These are phyloP conservation scores for Mucor circinelloides DNA, from an alignment of 371 early-diverging fungal genomes.

Conservation along the genomic window DNA sequence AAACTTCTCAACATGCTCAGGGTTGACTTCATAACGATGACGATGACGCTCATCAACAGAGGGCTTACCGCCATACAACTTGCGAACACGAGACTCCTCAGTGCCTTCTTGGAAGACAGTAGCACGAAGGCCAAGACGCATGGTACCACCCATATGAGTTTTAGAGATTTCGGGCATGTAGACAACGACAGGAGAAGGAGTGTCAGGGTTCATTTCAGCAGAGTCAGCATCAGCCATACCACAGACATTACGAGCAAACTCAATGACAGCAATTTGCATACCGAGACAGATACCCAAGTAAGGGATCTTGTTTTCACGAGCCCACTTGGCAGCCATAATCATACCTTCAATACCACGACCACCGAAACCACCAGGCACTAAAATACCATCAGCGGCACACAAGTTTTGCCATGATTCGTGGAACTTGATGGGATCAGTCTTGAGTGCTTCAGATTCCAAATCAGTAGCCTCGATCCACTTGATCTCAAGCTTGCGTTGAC, in stretches of 20 bases:
- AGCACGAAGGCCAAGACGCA: constrained; percentile 92
- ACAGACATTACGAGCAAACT: constrained; percentile 96
- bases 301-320: constrained; percentile 96
- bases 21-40: constrained; percentile 99
- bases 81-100: constrained; percentile 58
- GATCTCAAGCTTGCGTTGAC: constrained; percentile 82
- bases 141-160: constrained; percentile 94
- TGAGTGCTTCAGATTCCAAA: constrained; percentile 76
- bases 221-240: constrained; percentile 85
- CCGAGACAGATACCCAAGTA: constrained; percentile 99
- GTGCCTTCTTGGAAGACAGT: constrained; percentile 80
- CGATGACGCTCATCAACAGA: constrained; percentile 94
- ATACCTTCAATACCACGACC: constrained; percentile 97
- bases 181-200: constrained; percentile 80
- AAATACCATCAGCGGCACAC: constrained; percentile 90
- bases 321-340: constrained; percentile 95
- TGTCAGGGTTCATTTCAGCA: constrained; percentile 80
- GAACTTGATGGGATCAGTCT: constrained; percentile 84
- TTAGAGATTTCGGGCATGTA: constrained; percentile 97
- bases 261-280: constrained; percentile 98
- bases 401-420: constrained; percentile 92
- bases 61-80: constrained; percentile 71
- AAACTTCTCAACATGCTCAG: constrained; percentile 72
- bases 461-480: constrained; percentile 96
- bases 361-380: constrained; percentile 99